Evolutionary conservation across 768 basidiomycete genomes (phyloP).

Genomic region (Tylopilus sp.): DNA sequence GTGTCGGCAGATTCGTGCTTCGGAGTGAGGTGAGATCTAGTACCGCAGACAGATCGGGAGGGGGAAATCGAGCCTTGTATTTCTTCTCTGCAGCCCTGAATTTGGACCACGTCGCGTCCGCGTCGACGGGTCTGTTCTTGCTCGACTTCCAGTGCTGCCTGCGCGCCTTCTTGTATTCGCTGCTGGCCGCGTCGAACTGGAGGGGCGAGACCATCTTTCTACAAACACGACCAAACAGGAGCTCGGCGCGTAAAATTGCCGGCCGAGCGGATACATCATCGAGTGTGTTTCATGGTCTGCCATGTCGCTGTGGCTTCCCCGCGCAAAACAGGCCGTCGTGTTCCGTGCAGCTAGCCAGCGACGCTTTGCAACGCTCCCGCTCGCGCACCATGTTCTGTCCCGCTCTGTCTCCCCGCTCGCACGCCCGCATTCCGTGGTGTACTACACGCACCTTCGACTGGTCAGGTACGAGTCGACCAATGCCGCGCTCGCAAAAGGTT

Average conservation of each 20-base stretch:
- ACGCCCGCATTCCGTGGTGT: slow-evolving; percentile 20
- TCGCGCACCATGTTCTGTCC: slow-evolving; percentile 7
- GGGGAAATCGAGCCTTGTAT: slow-evolving; percentile 77
- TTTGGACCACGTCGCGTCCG: slow-evolving; percentile 62
- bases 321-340: slow-evolving; percentile 43
- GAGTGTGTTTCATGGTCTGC: background rate
- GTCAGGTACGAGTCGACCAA: slow-evolving; percentile 13
- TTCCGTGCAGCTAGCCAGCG: slow-evolving; percentile 33
- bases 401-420: slow-evolving; percentile 20
- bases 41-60: slow-evolving; percentile 65
- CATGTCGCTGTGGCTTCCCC: slow-evolving; percentile 81
- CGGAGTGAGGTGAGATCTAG: slow-evolving; percentile 58
- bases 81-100: slow-evolving; percentile 78
- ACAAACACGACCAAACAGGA: slow-evolving; percentile 29
- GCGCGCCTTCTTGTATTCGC: slow-evolving; percentile 58
- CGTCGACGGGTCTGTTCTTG: slow-evolving; percentile 43
- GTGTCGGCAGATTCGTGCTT: slow-evolving; percentile 8
- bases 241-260: slow-evolving; percentile 6
- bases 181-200: background rate
- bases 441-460: slow-evolving; percentile 10
- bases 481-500: slow-evolving; percentile 16
- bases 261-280: background rate
- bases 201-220: slow-evolving; percentile 14
- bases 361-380: slow-evolving; percentile 9
- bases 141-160: slow-evolving; percentile 59